Base-by-base conservation (phyloP, 164 flowering plant genomes). In the Umbellularia californica region DNA sequence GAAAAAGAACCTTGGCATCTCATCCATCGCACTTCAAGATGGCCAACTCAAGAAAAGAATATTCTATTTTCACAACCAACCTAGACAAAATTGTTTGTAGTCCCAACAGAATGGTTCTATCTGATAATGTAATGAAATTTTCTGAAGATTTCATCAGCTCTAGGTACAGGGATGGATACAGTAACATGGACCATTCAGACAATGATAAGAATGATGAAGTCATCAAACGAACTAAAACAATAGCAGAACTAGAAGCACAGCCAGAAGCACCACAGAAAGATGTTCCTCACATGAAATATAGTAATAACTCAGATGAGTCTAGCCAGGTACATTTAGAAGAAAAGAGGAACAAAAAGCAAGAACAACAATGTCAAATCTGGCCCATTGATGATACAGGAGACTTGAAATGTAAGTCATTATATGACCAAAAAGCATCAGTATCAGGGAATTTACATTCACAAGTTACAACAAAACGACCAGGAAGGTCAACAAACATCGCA, bases 281-380 rank as follows among this genome's bases (percentile, higher is more conserved):
- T 11, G 20, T 23, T 22, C 55, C 25, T 71, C 30, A 14, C 20
- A 30, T 14, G 50, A 62, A 72, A 33, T 20, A 68, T 10, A 82
- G 77, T 55, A 81, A 80, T 74, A 68, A 81, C 78, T 72, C 81
- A 27, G 77, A 86, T 58, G 90, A 86, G 68, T 68, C 80, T 20
- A 79, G 78, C 66, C 75, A 75, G 63, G 79, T 50, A 6, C 17
- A 35, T 47, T 70, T 79, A 24, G 72, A 81, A 24, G 67, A 72
- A 63, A 83, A 75, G 71, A 74, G 80, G 41, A 72, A 74, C 47
- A 41, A 58, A 33, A 69, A 72, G 19, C 27, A 65, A 71, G 77
- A 78, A 51, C 76, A 65, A 30, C 60, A 63, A 69, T 24, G n/a
- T 28, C 76, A 76, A 19, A 68, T 17, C 24, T 62, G 69, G 58